Conservation (phyloP, 176 grass and related monocot species). For the maize (Zea mays) region DNA sequence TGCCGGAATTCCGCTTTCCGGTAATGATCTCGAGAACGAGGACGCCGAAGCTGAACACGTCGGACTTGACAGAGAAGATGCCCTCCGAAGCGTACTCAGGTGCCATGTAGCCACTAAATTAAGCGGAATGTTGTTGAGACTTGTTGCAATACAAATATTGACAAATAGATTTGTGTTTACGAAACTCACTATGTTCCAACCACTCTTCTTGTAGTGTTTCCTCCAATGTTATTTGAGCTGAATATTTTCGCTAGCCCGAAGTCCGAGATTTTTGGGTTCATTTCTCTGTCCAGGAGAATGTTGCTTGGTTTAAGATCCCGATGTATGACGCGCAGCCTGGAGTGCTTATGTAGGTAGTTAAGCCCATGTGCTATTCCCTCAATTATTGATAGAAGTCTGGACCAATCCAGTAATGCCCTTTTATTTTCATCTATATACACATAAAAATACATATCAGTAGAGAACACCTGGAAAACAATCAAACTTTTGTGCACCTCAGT, state of each 20-base stretch:
- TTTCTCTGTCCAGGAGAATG: conserved; percentile 39
- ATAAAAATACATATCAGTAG: not conserved
- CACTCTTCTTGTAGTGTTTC: conserved; percentile 34
- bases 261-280: conserved; percentile 47
- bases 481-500: not conserved
- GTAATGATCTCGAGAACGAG: conserved; percentile 24
- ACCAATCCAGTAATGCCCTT: conserved; percentile 36
- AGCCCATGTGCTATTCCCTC: conserved; percentile 44
- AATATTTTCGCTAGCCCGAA: conserved; percentile 53
- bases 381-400: conserved; percentile 32
- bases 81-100: conserved; percentile 20
- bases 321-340: conserved; percentile 43
- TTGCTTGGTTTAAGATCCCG: conserved; percentile 56
- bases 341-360: conserved; percentile 55
- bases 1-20: conserved; percentile 6
- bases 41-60: conserved; percentile 25
- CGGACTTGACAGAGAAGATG: conserved; percentile 5
- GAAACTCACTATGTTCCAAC: conserved; percentile 37
- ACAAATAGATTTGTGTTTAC: not conserved
- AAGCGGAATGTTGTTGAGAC: not conserved
- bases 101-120: conserved; percentile 33
- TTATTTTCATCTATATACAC: conserved; percentile 32
- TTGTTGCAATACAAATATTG: not conserved
- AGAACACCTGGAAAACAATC: not conserved
- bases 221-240: conserved; percentile 31